These are phyloP conservation scores for Russula brevipes DNA, from an alignment of 768 basidiomycete genomes.

Conservation along the genomic window DNA sequence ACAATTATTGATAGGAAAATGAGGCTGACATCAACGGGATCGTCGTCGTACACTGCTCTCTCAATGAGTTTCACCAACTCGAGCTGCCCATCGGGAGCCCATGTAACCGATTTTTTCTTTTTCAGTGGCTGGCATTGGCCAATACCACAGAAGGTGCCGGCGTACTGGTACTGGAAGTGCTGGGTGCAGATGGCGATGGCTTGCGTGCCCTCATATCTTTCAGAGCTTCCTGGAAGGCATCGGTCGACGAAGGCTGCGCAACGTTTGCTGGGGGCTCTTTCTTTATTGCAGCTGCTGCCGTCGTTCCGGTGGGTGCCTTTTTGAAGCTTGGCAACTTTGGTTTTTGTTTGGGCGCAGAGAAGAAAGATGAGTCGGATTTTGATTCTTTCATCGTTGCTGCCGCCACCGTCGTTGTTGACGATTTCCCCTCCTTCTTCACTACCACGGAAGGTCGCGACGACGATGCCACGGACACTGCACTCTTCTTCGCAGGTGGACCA, in stretches of 20 bases:
- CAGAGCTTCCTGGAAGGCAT: constrained; percentile 80
- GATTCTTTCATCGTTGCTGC: constrained; percentile 55
- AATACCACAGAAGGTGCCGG: constrained; percentile 49
- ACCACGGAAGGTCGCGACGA: constrained; percentile 36
- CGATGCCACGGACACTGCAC: constrained; percentile 44
- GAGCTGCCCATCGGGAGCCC: constrained; percentile 70
- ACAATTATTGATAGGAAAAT: constrained; percentile 37
- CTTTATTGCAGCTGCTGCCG: constrained; percentile 36
- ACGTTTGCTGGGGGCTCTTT: constrained; percentile 53
- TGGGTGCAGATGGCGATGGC: constrained; percentile 46
- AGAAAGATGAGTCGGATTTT: constrained; percentile 83
- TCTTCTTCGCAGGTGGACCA: constrained; percentile 61
- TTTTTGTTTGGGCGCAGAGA: constrained; percentile 81
- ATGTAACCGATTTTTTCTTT: constrained; percentile 74
- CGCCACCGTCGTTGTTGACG: constrained; percentile 22
- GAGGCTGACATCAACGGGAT: constrained; percentile 77
- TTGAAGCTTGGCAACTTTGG: constrained; percentile 82
- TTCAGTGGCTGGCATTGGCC: constrained; percentile 38
- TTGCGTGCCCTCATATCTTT: constrained; percentile 67
- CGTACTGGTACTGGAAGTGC: constrained; percentile 30
- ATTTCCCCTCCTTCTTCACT: constrained; percentile 55
- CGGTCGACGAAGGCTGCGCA: constrained; percentile 69
- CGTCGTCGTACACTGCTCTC: constrained; percentile 84
- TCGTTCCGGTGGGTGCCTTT: constrained; percentile 48
- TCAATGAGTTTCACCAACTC: constrained; percentile 77